Evolutionary conservation across 768 basidiomycete species (phyloP), one percentile per base, ranked within the genome.

Genomic region (Trametes gibbosa): DNA sequence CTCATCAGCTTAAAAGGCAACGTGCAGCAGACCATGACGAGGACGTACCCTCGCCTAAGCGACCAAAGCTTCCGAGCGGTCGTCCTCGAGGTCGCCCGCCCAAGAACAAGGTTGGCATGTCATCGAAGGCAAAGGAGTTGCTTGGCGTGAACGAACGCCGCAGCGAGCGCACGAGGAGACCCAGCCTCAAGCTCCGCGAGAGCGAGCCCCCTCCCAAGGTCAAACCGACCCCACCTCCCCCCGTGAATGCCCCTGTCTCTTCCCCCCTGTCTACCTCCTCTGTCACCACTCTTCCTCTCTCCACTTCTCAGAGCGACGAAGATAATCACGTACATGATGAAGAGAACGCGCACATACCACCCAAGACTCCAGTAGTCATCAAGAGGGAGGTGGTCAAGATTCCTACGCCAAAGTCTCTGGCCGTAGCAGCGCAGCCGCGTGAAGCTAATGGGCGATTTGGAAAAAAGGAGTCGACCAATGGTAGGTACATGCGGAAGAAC

Each of bases 401-500:
- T 1, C 66, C 63, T 19, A 77, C 72, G 55, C 75, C 78, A 29
- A 76, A 79, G 65, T 77, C 78, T 3, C 70, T 79, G 16, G 77
- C 78, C 6, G 71, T 77, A 34, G 75, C 80, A 41, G 69, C 72
- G 12, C 87, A 89, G 65, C 87, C 87, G 2, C 78, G 87, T 57
- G 81, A 83, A 52, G 72, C 72, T 17, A 87, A 88, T 62, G 87
- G 87, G 42, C 77, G 85, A 17, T 89, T 89, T 63, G 85, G 85
- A 35, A 84, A 81, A 74, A 87, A 87, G 68, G 76, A 73, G 35
- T 74, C 73, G 17, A 80, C 77, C 13, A 76, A 80, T 48, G 79
- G 79, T 50, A 75, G 70, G 65, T 76, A 72, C 55, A 67, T 74
- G 59, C 75, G 77, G 65, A 78, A 70, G 67, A 69, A 72, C 50